Evolutionary conservation across 1,139 yeast genomes (phyloP), one percentile per base, ranked within the genome.

Genomic region (Debaryomycetaceae sp.): DNA sequence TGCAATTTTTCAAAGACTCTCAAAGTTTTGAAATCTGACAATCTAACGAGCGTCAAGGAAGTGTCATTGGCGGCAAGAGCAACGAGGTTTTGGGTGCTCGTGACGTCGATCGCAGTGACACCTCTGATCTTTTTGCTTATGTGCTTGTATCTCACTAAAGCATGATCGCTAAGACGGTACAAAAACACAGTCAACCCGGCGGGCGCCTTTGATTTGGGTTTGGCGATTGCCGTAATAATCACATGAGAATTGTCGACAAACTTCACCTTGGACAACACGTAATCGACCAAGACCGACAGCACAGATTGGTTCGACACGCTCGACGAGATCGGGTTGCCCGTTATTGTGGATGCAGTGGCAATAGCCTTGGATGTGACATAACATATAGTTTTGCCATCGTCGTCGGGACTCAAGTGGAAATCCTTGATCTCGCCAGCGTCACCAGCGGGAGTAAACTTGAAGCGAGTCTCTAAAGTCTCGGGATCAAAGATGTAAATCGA

Each of bases 11-110:
- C 67, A 38, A 78, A 62, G 5, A 68, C 57, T 36, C 70, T 71
- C 26, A 78, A 46, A 8, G 67, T 57, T 29, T 67, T 64, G 35
- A 84, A 70, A 40, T 67, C 74, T 12, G 67, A 62, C 16, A 72
- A 58, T 27, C 71, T 71, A 5, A 79, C 56, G 9, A 83, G 48
- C 1, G 75, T 61, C 15, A 88, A 64, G 1, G 94, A 76, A 39
- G 77, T 71, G 43, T 85, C 91, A 40, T 84, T 82, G 1, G 91
- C 84, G 0, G 93, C 85, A 16, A 85, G 51, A 0, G 84, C 93
- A 16, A 80, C 63, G 29, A 82, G 58, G 28, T 75, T 67, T 28
- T 65, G 65, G 3, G 55, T 41, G 7, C 50, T 43, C 10, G 63
- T 53, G 23, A 65, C 58, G 46, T 81, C 94, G 50, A 86, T 56